Evolutionary conservation across 345 rosid species (phyloP), one percentile per base, ranked within the genome.

Genomic region (Camelina laxa): DNA sequence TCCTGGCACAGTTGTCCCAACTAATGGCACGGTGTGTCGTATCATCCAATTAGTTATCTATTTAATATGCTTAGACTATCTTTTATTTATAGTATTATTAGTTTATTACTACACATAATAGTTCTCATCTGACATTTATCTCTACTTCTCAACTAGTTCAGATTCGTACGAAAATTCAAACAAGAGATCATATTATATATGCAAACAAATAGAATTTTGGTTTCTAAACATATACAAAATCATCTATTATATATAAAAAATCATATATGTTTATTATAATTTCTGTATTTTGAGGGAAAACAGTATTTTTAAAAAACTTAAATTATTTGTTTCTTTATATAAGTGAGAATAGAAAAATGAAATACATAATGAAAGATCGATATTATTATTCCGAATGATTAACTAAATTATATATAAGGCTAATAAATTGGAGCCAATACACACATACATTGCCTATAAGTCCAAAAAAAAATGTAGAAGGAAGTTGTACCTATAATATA

Each of bases 401-500:
- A 62, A 42, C 63, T 42, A 19, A 10, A 27, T 5, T 27, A 27
- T 27, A 27, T 27, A 27, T 27, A 12, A 11, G 24, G 24, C 30
- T 20, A 27, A 60, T 49, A 30, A 36, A 59, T 27, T 67, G 38
- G 30, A 44, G 62, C 27, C 61, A 50, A 21, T 35, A 55, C 60
- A 55, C 60, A 49, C 15, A 75, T 36, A 57, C 17, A 67, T 51
- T 38, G 62, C 35, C 61, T 77, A 49, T 65, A 60, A 39, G 42
- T 72, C 69, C 68, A 72, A 72, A 51, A 17, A 8, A 33, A 22
- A 42, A 2, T 53, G 62, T 71, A n/a, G 73, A 55, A 70, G 47
- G 67, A 71, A 38, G 76, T 77, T 77, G 76, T 71, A 65, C 73
- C 63, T 57, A 71, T 57, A 72, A 49, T 65, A 65, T 49, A 71